phyloP scores from a whole-genome alignment of 768 basidiomycete species.

The Naganishia kalamii region DNA sequence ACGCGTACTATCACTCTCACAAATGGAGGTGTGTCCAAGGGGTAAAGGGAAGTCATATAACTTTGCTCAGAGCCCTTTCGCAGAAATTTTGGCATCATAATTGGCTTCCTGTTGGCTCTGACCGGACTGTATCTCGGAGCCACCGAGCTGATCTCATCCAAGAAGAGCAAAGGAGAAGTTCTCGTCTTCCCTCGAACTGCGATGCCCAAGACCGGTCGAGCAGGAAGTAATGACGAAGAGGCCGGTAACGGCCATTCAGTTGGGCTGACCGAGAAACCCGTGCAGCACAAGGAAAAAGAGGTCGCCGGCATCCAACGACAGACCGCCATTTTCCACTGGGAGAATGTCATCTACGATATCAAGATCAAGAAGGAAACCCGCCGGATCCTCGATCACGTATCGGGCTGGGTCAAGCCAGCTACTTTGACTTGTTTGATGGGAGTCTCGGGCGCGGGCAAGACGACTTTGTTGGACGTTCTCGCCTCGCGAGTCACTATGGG shows the following conservation, averaged over 20 bases:
- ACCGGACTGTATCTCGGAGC: no score
- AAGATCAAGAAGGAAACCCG: conserved; percentile 18
- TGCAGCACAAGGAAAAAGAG: conserved; percentile 10
- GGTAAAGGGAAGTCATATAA: not conserved
- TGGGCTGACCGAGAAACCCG: not conserved
- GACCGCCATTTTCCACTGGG: conserved; percentile 21
- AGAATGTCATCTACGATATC: conserved; percentile 15
- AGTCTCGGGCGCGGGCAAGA: conserved; percentile 23
- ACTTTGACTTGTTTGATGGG: conserved; percentile 49
- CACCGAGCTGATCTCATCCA: conserved; percentile 38
- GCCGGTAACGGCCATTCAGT: not conserved
- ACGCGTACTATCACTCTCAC: conserved; percentile 27
- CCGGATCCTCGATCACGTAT: conserved; percentile 59
- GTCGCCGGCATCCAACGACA: not conserved
- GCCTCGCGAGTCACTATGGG: conserved; percentile 32
- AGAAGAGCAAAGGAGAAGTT: conserved; percentile 6
- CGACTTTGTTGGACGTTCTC: conserved; percentile 34
- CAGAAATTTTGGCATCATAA: conserved; percentile 35
- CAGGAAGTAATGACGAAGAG: conserved; percentile 4
- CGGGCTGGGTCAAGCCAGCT: conserved; percentile 71
- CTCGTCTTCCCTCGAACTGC: conserved; percentile 13
- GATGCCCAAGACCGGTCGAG: not conserved
- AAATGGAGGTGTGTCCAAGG: conserved; percentile 28
- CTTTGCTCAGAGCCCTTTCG: not conserved
- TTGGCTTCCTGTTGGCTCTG: conserved; percentile 33